Percentiles rank a stretch among this genome's conserved stretches.
phyloP scores from a whole-genome alignment of 2,329 filamentous ascomycete species.

The Eurotiales sp. region DNA sequence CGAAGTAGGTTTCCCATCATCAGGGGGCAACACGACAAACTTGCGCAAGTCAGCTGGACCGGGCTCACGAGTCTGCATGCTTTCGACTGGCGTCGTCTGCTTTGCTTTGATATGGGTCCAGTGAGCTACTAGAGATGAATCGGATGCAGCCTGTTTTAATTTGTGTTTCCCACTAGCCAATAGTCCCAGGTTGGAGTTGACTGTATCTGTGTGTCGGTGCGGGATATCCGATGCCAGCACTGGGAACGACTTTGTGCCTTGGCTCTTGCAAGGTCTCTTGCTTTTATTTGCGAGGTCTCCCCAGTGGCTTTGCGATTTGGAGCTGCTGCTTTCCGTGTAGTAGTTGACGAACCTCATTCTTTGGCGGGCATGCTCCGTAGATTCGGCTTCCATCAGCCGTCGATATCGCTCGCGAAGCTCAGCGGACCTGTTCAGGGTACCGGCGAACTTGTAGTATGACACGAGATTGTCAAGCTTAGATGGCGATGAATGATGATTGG shows the following conservation, averaged over 20 bases:
- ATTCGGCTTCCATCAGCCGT: background rate
- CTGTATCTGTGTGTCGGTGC: no score
- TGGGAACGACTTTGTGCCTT: background rate
- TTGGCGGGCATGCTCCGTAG: background rate
- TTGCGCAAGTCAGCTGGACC: background rate
- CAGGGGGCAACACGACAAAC: background rate
- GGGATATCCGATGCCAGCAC: no score
- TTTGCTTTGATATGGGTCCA: no score
- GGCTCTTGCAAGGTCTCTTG: background rate
- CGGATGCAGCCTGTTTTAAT: no score
- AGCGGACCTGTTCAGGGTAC: background rate
- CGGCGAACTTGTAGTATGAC: background rate
- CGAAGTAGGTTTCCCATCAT: background rate
- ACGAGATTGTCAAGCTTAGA: background rate
- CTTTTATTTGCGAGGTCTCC: no score
- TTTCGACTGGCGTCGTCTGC: no score
- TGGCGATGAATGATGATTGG: background rate
- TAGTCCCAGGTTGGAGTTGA: no score
- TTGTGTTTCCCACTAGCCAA: no score
- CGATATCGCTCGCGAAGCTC: background rate
- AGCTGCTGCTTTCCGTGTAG: background rate
- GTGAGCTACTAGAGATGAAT: no score
- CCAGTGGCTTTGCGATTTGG: background rate
- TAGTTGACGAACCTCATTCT: background rate
- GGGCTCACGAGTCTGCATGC: no score